Base-by-base conservation (phyloP, 2,329 filamentous ascomycete species). In the Microsporum canis region DNA sequence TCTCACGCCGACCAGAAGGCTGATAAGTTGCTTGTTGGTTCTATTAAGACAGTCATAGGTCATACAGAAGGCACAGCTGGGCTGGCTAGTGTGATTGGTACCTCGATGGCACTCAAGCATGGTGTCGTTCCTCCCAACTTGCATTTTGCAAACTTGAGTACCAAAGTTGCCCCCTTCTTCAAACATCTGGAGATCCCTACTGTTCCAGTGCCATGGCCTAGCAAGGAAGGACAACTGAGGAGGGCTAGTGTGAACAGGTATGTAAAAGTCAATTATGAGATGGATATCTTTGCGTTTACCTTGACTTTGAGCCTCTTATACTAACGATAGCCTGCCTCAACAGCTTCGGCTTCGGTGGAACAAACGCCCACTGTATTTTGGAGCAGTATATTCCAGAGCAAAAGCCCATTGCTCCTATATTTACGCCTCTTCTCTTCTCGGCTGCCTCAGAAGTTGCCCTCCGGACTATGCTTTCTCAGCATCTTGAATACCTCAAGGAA, bases 41-140 rank as follows among this genome's bases (percentile, higher is more conserved):
- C 71, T 4, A 64, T 72, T 0, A 71, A 71, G 41, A 67, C 66
- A 0, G 70, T 71, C 58, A 65, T 72, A 34, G 71, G 70, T 0
- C 69, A 71, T 58, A 57, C 65, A 10, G 70, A 71, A 63, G 68
- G 68, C 4, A 63, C 68, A 0, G 68, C 67, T 55, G 70, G 68
- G 29, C 61, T 71, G 39, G 65, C 70, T 0, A 65, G 66, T 1
- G 61, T 71, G 2, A 70, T 71, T 8, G 71, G 71, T 57, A 65
- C 67, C 0, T 59, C 66, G 0, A 38, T 70, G n/a, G 65, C 67
- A 45, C 59, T 71, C 31, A 69, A 71, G 53, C 65, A 65, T 10
- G 68, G 69, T 1, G 64, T 69, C 4, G 66, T 71, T 49, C 66
- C 68, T 3, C 68, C 68, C 1, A 70, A 68, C 56, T 64, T 65